These are phyloP conservation scores for Boletus reticuloceps DNA, from an alignment of 768 basidiomycete species.

Conservation along the genomic window DNA sequence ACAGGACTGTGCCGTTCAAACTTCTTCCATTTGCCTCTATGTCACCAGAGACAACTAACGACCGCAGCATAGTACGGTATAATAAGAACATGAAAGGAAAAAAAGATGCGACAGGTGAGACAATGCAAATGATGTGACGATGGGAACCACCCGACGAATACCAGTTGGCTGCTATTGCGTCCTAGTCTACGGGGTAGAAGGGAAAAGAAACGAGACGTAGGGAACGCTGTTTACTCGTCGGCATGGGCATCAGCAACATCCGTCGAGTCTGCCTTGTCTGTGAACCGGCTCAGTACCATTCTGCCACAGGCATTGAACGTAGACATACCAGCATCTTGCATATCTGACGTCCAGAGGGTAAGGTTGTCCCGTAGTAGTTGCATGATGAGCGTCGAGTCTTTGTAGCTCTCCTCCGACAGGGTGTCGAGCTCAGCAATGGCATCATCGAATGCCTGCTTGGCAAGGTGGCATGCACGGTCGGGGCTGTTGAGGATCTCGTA, in stretches of 20 bases:
- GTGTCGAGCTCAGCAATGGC: conserved; percentile 99
- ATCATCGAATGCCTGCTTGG: conserved; percentile 99
- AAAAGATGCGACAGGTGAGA: conserved; percentile 33
- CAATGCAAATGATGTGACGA: conserved; percentile 32
- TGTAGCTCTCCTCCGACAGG: conserved; percentile 97
- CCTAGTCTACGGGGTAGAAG: conserved; percentile 15
- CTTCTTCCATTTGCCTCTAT: conserved; percentile 35
- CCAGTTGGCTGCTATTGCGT: conserved; percentile 9
- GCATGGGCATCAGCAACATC: conserved; percentile 64
- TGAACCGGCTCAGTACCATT: conserved; percentile 19
- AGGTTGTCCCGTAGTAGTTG: conserved; percentile 97
- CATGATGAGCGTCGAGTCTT: conserved; percentile 97
- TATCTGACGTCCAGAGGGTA: conserved; percentile 97
- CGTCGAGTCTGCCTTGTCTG: conserved; percentile 73
- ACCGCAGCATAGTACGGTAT: conserved; percentile 36
- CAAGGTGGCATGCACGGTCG: conserved; percentile 96
- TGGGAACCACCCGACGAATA: conserved; percentile 13
- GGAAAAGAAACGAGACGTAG: conserved; percentile 10
- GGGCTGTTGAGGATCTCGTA: conserved; percentile 99
- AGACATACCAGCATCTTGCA: conserved; percentile 84
- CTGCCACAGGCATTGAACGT: conserved; percentile 16
- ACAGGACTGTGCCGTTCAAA: conserved; percentile 13
- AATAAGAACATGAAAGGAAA: conserved; percentile 31
- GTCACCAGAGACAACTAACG: conserved; percentile 29
- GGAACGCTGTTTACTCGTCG: conserved; percentile 53